Conservation (phyloP, 2,329 filamentous ascomycete genomes). For the Neofusicoccum umdonicola region DNA sequence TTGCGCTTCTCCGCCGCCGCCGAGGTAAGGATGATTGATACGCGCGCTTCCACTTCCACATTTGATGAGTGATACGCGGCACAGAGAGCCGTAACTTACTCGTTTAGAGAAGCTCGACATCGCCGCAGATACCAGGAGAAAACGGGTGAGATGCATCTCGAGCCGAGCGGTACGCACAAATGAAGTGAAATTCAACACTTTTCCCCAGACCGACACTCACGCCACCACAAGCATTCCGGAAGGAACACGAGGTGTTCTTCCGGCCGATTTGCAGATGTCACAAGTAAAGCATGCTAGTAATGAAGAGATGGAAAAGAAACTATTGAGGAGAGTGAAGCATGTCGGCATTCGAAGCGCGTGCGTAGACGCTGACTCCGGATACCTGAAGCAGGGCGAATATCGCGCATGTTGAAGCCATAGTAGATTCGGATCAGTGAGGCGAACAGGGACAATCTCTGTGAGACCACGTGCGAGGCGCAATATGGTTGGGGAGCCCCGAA, state of each 20-base stretch:
- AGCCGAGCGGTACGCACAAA: not conserved
- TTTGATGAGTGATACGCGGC: not conserved
- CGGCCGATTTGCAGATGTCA: not conserved
- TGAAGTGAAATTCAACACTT: conserved; percentile 14
- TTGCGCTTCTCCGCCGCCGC: not conserved
- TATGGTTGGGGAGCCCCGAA: not conserved
- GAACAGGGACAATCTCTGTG: not conserved
- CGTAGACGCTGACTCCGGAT: not conserved
- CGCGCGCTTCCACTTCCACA: not conserved
- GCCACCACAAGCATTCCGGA: not conserved
- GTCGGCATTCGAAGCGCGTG: not conserved
- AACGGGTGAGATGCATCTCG: not conserved
- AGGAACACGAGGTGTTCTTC: not conserved
- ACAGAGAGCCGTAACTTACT: not conserved
- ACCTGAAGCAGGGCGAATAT: not conserved
- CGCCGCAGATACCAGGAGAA: not conserved
- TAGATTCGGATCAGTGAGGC: not conserved
- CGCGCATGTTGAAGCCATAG: not conserved
- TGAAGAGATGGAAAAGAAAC: not conserved
- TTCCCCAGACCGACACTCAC: not conserved
- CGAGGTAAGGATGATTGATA: not conserved
- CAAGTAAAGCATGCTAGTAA: conserved; percentile 2
- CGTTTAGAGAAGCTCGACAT: not conserved
- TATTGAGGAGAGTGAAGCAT: not conserved
- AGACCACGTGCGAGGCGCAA: not conserved